Evolutionary conservation across 495 filamentous ascomycete genomes (phyloP).

Genomic region (Saxophila tyrrhenica): DNA sequence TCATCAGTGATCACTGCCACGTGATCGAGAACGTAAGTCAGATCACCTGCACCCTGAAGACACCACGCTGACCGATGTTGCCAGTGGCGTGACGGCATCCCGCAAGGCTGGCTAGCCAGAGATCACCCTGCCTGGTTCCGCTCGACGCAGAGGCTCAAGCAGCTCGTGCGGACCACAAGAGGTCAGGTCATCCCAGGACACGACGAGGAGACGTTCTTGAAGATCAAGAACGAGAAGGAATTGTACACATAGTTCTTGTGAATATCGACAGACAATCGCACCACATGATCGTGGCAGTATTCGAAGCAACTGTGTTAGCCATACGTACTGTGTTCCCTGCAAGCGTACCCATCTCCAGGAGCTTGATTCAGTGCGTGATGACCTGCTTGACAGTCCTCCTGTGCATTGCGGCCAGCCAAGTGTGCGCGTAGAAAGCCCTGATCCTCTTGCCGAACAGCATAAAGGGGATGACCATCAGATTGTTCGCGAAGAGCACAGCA

Average conservation of each 20-base stretch:
- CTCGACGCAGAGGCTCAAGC: conserved; percentile 27
- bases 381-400: conserved; percentile 19
- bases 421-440: conserved; percentile 36
- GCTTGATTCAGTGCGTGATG: conserved; percentile 11
- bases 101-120: conserved; percentile 36
- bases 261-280: not conserved
- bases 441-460: conserved; percentile 48
- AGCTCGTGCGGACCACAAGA: conserved; percentile 24
- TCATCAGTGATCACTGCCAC: conserved; percentile 30
- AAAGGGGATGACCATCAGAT: conserved; percentile 43
- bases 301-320: not conserved
- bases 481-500: conserved; percentile 44
- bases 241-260: conserved; percentile 9
- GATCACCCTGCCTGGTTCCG: conserved; percentile 36
- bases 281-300: not conserved
- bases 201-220: conserved; percentile 26
- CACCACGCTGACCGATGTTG: not conserved
- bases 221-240: conserved; percentile 15
- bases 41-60: conserved; percentile 7
- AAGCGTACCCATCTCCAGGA: too few relatives aligned
- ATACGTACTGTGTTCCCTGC: too few relatives aligned
- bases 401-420: conserved; percentile 45
- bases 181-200: conserved; percentile 29
- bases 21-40: conserved; percentile 23
- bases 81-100: conserved; percentile 21